A percentile compares a stretch with the other conserved stretches of the same genome.
These are phyloP conservation scores for Prunus kanzakura DNA, from an alignment of 306 rosid species.

Conservation along the genomic window DNA sequence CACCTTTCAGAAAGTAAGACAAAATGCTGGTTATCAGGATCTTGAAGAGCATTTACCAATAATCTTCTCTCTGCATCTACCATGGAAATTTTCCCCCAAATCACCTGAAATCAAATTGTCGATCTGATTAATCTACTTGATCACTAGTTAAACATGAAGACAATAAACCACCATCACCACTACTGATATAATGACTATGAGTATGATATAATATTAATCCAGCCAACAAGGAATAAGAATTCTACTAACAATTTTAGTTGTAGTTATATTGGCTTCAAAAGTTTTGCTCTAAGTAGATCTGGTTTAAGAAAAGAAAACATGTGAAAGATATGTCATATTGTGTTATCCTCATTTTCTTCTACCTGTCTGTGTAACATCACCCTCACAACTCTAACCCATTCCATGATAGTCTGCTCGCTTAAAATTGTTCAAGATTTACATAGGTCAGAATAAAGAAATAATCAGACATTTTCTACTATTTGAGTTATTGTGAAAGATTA, in stretches of 20 bases:
- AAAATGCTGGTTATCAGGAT: constrained; percentile 88
- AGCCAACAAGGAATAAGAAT: neutral
- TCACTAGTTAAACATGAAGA: neutral
- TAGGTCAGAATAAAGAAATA: neutral
- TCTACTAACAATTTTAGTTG: neutral
- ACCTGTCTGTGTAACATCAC: neutral
- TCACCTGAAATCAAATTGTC: constrained; percentile 54
- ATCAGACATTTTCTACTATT: neutral
- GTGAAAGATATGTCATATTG: neutral
- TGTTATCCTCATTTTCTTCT: neutral
- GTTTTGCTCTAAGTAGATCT: neutral
- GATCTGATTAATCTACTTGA: constrained; percentile 9
- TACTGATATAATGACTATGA: neutral
- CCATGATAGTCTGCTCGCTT: neutral
- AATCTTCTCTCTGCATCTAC: constrained; percentile 96
- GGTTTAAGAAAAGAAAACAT: neutral
- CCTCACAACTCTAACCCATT: neutral
- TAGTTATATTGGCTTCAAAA: neutral
- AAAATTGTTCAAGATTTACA: neutral
- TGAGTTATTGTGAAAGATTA: neutral
- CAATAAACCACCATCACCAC: neutral
- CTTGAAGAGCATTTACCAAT: constrained; percentile 83
- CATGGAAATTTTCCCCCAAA: constrained; percentile 99
- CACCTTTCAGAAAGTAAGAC: constrained; percentile 97
- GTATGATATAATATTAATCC: neutral